Evolutionary conservation across 257 asterid genomes (phyloP).

Genomic region (Ilex aquifolium): DNA sequence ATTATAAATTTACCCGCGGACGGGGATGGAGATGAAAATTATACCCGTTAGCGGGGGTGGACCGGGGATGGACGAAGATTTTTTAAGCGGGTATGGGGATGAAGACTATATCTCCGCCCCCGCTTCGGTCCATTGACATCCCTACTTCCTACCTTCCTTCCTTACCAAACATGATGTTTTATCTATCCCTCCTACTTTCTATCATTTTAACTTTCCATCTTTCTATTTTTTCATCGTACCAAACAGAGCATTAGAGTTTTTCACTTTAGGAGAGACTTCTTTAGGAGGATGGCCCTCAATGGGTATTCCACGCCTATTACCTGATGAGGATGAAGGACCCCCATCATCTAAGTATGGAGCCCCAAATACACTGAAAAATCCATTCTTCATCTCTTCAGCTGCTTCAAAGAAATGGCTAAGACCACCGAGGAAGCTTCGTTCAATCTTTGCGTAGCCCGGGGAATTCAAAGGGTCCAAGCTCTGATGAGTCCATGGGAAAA

Average conservation of each 20-base stretch:
- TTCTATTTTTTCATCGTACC: no score
- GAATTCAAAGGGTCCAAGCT: slow-evolving; percentile 31
- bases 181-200: no score
- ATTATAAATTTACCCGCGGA: no score
- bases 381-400: slow-evolving; percentile 54
- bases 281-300: slow-evolving; percentile 29
- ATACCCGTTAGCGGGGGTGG: no score
- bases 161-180: no score
- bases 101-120: no score
- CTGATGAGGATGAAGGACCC: slow-evolving; percentile 15
- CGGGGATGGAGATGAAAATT: no score
- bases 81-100: no score
- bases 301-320: slow-evolving; percentile 31
- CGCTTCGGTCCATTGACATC: no score
- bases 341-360: slow-evolving; percentile 14
- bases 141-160: no score
- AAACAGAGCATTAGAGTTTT: slow-evolving; percentile 36
- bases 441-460: slow-evolving; percentile 76
- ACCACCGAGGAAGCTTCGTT: slow-evolving; percentile 43
- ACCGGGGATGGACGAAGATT: no score
- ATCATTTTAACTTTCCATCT: no score
- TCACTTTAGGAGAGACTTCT: slow-evolving; percentile 23
- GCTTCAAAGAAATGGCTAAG: slow-evolving; percentile 42
- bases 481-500: slow-evolving; percentile 27
- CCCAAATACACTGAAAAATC: slow-evolving; percentile 46